These are phyloP conservation scores for Spinacia oleracea DNA, from an alignment of 179 eudicot genomes.

Conservation along the genomic window DNA sequence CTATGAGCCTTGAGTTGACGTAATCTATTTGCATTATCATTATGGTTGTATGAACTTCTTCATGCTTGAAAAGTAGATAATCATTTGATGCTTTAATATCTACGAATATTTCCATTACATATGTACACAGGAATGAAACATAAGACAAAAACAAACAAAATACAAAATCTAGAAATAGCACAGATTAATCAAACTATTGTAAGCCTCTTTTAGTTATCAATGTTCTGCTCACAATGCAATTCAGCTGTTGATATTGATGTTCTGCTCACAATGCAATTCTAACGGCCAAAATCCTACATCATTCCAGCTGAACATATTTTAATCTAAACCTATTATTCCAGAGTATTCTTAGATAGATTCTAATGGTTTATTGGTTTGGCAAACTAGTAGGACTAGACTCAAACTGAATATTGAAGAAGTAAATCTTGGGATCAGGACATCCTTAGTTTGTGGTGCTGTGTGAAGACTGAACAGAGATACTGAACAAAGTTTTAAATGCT, in stretches of 20 bases:
- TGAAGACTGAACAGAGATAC: not conserved
- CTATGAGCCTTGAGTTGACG: too few species aligned
- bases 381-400: not conserved
- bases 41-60: conserved; percentile 64
- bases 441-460: too few species aligned
- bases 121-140: not conserved
- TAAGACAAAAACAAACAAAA: not conserved
- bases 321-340: not conserved
- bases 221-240: too few species aligned
- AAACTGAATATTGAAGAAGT: not conserved
- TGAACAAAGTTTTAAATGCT: not conserved
- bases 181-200: not conserved
- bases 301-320: not conserved
- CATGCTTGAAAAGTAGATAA: not conserved
- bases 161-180: too few species aligned
- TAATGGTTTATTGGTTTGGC: not conserved
- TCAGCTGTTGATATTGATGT: not conserved
- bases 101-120: not conserved
- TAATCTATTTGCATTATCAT: too few species aligned
- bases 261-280: not conserved
- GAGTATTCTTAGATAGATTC: not conserved
- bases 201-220: not conserved
- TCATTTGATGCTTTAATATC: not conserved
- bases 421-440: not conserved
- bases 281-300: not conserved